Conservation (phyloP, 371 early-diverging fungal genomes). For the Actinomortierella wolfii region DNA sequence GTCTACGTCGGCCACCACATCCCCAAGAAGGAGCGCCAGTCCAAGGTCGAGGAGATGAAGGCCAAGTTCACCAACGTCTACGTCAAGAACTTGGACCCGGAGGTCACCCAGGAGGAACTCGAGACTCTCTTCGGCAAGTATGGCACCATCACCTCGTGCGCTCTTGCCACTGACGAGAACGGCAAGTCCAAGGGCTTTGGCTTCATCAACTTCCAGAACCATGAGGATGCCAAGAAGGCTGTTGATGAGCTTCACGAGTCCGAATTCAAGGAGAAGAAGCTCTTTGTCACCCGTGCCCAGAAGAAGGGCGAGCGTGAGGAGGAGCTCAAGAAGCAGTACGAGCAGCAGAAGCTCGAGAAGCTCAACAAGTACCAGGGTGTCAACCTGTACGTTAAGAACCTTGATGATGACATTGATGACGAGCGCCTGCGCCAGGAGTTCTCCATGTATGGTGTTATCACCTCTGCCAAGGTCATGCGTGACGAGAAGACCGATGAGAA, state of each 20-base stretch:
- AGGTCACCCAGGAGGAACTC: constrained; percentile 85
- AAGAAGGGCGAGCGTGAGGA: constrained; percentile 98
- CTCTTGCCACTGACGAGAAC: constrained; percentile 75
- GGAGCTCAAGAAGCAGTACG: constrained; percentile 93
- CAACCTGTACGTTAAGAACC: constrained; percentile 98
- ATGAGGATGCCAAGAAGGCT: constrained; percentile 91
- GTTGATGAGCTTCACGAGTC: constrained; percentile 95
- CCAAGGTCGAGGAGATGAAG: constrained; percentile 91
- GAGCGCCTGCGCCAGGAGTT: constrained; percentile 95
- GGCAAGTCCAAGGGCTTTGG: constrained; percentile 93
- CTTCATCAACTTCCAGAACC: constrained; percentile 96
- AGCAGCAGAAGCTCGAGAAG: constrained; percentile 92
- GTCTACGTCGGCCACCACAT: constrained; percentile 92
- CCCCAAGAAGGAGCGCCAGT: constrained; percentile 91
- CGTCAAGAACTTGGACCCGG: constrained; percentile 95
- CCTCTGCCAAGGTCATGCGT: constrained; percentile 96
- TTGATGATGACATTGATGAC: constrained; percentile 95
- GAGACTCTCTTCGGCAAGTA: constrained; percentile 81
- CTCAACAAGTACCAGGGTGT: constrained; percentile 97
- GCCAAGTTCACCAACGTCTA: constrained; percentile 98
- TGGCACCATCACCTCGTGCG: constrained; percentile 89
- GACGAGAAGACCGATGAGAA: constrained; percentile 73
- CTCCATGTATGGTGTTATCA: constrained; percentile 92
- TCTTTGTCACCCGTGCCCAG: constrained; percentile 98
- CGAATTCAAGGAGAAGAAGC: constrained; percentile 87